Evolutionary conservation across 371 early-diverging fungal species (phyloP).

Genomic region (Sporodiniella umbellata): DNA sequence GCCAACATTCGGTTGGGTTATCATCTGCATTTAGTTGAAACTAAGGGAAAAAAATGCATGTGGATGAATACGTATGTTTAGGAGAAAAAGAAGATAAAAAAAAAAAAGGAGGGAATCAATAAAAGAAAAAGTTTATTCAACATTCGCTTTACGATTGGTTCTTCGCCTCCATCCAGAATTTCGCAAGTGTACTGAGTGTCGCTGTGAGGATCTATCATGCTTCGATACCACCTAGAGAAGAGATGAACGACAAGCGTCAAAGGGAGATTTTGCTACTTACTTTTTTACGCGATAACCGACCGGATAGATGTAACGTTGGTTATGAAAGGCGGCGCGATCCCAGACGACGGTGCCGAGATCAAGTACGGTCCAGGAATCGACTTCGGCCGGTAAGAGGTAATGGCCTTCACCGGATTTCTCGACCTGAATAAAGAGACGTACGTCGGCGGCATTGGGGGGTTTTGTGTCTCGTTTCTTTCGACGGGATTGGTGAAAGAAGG

Average conservation of each 20-base stretch:
- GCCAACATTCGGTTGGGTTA: constrained; percentile 33
- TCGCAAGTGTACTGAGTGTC: constrained; percentile 69
- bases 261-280: constrained; percentile 22
- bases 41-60: no score
- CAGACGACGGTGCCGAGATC: constrained; percentile 68
- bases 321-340: constrained; percentile 80
- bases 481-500: constrained; percentile 34
- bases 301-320: constrained; percentile 89
- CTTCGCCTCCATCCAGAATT: constrained; percentile 77
- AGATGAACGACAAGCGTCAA: no score
- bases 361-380: constrained; percentile 75
- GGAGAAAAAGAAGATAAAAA: constrained; percentile 1
- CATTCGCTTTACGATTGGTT: constrained; percentile 61
- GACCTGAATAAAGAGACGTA: constrained; percentile 41
- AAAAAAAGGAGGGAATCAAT: neutral
- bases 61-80: no score
- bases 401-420: constrained; percentile 60
- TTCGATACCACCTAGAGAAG: constrained; percentile 65
- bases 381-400: constrained; percentile 70
- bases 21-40: constrained; percentile 38
- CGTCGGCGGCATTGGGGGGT: constrained; percentile 34
- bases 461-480: constrained; percentile 39
- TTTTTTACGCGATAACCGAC: constrained; percentile 73
- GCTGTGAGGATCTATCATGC: constrained; percentile 66
- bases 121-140: no score